Evolutionary conservation across 2,329 filamentous ascomycete species (phyloP).

Genomic region (Claviceps sp.): DNA sequence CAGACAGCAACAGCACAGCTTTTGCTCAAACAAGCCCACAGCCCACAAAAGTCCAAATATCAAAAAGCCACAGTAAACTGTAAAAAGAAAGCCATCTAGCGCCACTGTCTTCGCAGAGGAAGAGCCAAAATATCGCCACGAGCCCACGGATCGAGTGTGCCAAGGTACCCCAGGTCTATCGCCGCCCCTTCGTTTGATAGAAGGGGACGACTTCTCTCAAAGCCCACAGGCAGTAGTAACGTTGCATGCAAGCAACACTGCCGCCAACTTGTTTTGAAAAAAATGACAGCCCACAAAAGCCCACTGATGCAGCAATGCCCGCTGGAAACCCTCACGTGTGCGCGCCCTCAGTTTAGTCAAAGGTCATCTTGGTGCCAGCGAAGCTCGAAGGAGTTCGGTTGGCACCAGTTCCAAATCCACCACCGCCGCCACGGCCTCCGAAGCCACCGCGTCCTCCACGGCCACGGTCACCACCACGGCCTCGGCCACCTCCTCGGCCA

Average conservation of each 20-base stretch:
- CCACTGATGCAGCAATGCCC: conserved; percentile 27
- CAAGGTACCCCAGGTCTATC: conserved; percentile 45
- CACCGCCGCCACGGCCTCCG: conserved; percentile 31
- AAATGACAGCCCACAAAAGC: conserved; percentile 43
- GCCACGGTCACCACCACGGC: conserved; percentile 16
- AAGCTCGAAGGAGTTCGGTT: conserved; percentile 26
- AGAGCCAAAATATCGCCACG: conserved; percentile 14
- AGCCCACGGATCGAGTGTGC: conserved; percentile 25
- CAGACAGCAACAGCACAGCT: no score
- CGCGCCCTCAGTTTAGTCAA: conserved; percentile 29
- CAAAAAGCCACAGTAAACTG: conserved; percentile 16
- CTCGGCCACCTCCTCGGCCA: conserved; percentile 29
- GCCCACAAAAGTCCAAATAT: conserved; percentile 11
- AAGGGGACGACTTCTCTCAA: conserved; percentile 38
- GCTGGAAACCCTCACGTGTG: conserved; percentile 30
- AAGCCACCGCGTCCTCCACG: conserved; percentile 35
- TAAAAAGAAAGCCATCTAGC: conserved; percentile 18
- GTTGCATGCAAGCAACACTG: conserved; percentile 13
- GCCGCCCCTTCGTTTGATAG: conserved; percentile 27
- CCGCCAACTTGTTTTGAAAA: conserved; percentile 23
- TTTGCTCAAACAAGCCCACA: conserved; percentile 1
- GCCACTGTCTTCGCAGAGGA: conserved; percentile 9
- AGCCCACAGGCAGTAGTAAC: conserved; percentile 28
- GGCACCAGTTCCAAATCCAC: conserved; percentile 38
- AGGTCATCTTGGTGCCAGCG: conserved; percentile 67